Conservation (phyloP, 768 basidiomycete species). For the Rhodotorula babjevae region DNA sequence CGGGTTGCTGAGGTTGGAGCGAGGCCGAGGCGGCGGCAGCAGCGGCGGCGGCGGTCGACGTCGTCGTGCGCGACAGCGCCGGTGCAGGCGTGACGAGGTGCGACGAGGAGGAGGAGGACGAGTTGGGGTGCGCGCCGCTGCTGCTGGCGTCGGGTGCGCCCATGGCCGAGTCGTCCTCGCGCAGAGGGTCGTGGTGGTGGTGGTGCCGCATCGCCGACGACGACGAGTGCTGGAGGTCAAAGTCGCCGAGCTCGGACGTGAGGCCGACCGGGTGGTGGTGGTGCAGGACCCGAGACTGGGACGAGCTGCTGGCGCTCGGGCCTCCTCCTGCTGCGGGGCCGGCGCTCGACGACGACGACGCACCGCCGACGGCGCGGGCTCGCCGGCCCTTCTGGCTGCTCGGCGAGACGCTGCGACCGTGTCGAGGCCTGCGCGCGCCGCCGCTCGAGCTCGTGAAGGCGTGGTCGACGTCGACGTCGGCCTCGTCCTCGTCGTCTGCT, state of each 20-base stretch:
- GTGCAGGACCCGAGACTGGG: conserved; percentile 14
- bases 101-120: conserved; percentile 9
- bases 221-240: conserved; percentile 18
- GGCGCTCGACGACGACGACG: not conserved
- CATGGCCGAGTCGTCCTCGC: conserved; percentile 6
- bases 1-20: not conserved
- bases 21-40: not conserved
- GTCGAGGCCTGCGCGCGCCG: not conserved
- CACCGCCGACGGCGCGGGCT: not conserved
- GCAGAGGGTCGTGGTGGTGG: conserved; percentile 13
- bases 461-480: conserved; percentile 1
- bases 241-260: conserved; percentile 27
- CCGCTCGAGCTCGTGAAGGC: conserved; percentile 1
- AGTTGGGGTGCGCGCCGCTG: not conserved
- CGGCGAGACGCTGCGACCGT: not conserved
- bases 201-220: conserved; percentile 1
- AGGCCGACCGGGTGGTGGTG: conserved; percentile 31
- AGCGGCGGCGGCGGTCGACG: not conserved
- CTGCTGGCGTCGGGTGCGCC: no score
- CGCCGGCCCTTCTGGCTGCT: not conserved
- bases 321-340: no score
- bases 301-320: not conserved
- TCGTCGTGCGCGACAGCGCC: not conserved
- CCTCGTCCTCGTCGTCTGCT: conserved; percentile 3
- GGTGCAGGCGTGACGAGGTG: conserved; percentile 12